Evolutionary conservation across 768 basidiomycete genomes (phyloP).

Genomic region (Clitopilus passeckerianus): DNA sequence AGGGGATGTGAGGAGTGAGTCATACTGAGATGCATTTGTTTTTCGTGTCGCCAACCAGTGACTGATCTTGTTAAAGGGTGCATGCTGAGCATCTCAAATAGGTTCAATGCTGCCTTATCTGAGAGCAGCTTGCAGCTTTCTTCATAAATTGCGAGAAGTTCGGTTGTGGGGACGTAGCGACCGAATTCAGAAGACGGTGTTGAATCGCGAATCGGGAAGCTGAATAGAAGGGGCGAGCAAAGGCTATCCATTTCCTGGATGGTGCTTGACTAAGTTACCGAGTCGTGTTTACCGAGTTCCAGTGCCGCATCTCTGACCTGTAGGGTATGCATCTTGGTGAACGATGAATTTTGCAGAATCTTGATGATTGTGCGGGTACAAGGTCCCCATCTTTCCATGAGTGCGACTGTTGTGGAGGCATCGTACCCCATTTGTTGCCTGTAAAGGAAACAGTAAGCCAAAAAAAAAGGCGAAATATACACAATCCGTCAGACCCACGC

Average conservation of each 20-base stretch:
- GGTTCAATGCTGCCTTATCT: neutral
- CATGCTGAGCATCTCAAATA: neutral
- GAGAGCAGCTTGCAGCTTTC: neutral
- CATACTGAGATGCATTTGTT: neutral
- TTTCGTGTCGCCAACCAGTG: neutral
- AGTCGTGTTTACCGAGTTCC: neutral
- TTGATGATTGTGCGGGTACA: conserved; percentile 2
- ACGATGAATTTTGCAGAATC: neutral
- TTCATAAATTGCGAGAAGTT: neutral
- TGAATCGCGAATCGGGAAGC: neutral
- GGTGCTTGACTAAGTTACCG: neutral
- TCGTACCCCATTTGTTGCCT: neutral
- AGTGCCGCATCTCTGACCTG: neutral
- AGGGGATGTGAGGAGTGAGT: neutral
- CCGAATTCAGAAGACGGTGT: neutral
- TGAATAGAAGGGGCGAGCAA: neutral
- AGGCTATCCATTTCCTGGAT: neutral
- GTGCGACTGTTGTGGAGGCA: neutral
- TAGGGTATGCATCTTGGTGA: too few relatives aligned
- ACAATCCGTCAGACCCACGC: neutral
- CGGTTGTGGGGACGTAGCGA: neutral
- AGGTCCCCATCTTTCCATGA: neutral
- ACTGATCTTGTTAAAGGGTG: neutral
- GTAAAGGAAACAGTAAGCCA: neutral
- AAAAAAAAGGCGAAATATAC: neutral